Evolutionary conservation across 208 protist species (phyloP).

Genomic region (Acanthamoeba royreba): DNA sequence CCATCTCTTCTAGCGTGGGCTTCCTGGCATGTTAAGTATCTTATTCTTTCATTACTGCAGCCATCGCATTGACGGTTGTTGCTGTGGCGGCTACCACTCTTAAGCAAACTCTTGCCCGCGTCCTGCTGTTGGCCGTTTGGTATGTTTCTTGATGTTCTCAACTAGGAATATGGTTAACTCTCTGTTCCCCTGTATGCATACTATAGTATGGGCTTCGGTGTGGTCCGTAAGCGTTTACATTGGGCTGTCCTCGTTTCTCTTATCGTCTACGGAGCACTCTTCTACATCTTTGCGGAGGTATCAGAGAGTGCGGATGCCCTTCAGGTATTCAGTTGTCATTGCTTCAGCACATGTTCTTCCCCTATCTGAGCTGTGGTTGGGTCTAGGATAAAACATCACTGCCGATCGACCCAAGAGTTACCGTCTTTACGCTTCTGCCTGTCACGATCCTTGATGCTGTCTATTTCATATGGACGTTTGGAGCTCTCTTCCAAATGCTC

Average conservation of each 20-base stretch:
- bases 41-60: background rate
- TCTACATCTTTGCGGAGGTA: constrained; percentile 22
- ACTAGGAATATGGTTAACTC: background rate
- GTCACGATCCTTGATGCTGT: background rate
- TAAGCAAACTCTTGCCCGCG: background rate
- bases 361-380: background rate
- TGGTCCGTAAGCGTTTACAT: background rate
- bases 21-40: background rate
- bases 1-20: background rate
- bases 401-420: background rate
- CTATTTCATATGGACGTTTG: background rate
- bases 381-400: constrained; percentile 18
- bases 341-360: background rate
- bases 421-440: background rate
- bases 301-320: background rate
- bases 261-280: background rate
- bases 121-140: constrained; percentile 34
- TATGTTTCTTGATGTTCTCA: background rate
- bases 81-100: background rate
- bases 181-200: background rate
- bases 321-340: background rate
- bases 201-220: background rate
- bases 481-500: background rate
- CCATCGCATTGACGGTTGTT: background rate
- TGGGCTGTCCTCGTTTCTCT: background rate